These are phyloP conservation scores for Diaporthe citriasiana DNA, from an alignment of 2,329 filamentous ascomycete species.

Conservation along the genomic window DNA sequence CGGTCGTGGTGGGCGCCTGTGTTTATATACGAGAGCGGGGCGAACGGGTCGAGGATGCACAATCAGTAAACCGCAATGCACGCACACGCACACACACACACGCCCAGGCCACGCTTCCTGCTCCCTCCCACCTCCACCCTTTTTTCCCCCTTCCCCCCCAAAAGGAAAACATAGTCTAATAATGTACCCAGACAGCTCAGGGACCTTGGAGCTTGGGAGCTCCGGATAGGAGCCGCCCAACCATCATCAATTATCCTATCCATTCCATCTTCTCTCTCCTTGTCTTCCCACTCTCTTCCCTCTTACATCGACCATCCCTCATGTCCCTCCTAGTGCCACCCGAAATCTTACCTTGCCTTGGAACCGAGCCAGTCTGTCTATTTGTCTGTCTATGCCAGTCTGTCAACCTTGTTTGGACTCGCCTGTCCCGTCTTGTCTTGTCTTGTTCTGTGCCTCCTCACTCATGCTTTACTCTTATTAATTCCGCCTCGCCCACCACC, in stretches of 20 bases:
- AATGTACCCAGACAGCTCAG: background rate
- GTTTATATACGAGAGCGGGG: slow-evolving; percentile 73
- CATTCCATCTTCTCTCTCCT: background rate
- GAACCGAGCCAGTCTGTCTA: background rate
- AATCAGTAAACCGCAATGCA: slow-evolving; percentile 62
- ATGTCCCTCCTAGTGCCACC: background rate
- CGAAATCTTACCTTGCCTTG: slow-evolving; percentile 22
- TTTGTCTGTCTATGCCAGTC: background rate
- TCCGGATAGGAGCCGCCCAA: slow-evolving; percentile 22
- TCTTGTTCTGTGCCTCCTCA: background rate
- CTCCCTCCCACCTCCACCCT: background rate
- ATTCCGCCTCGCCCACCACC: background rate
- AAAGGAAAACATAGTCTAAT: background rate
- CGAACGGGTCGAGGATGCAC: slow-evolving; percentile 57
- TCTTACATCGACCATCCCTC: background rate
- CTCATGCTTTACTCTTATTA: background rate
- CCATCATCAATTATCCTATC: slow-evolving; percentile 13
- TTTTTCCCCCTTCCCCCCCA: background rate
- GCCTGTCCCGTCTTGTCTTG: background rate
- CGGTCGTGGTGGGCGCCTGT: slow-evolving; percentile 68
- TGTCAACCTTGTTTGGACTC: slow-evolving; percentile 17
- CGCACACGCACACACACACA: background rate
- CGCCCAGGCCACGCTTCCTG: slow-evolving; percentile 1
- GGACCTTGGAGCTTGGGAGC: slow-evolving; percentile 1
- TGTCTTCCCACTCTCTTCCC: background rate